Evolutionary conservation across 257 asterid genomes (phyloP).

Genomic region (Solanum ossicruentum): DNA sequence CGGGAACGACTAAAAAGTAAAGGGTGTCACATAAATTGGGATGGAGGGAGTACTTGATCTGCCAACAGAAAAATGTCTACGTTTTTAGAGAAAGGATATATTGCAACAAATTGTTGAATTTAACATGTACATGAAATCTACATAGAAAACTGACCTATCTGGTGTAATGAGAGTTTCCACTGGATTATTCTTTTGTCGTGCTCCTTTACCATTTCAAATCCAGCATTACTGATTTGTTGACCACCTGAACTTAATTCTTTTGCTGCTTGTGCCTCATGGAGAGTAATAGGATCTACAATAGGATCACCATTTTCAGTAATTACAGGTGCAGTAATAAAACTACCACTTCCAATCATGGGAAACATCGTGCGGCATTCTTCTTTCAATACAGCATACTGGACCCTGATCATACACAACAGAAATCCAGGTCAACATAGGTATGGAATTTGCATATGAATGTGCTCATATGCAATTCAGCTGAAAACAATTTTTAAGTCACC

Average conservation of each 20-base stretch:
- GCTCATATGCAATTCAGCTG: neutral
- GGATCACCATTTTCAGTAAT: constrained; percentile 84
- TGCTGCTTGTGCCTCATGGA: constrained; percentile 51
- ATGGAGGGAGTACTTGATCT: neutral
- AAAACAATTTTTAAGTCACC: neutral
- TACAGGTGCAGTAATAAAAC: constrained; percentile 79
- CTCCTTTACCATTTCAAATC: constrained; percentile 14
- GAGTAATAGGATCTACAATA: constrained; percentile 71
- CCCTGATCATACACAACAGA: constrained; percentile 36
- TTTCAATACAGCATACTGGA: constrained; percentile 57
- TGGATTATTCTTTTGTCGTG: constrained; percentile 68
- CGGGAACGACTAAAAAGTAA: neutral
- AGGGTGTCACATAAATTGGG: neutral
- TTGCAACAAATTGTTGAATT: neutral
- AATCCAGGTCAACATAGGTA: neutral
- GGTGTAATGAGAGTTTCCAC: constrained; percentile 89
- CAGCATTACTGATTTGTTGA: constrained; percentile 13
- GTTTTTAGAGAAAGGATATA: neutral
- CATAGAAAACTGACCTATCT: constrained; percentile 59
- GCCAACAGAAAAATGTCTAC: neutral
- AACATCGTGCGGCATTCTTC: constrained; percentile 75
- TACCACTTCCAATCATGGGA: constrained; percentile 85
- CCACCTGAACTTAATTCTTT: neutral
- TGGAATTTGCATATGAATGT: neutral
- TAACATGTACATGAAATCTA: neutral